Base-by-base conservation (phyloP, 2,329 filamentous ascomycete genomes). In the Stachybotrys echinatus region DNA sequence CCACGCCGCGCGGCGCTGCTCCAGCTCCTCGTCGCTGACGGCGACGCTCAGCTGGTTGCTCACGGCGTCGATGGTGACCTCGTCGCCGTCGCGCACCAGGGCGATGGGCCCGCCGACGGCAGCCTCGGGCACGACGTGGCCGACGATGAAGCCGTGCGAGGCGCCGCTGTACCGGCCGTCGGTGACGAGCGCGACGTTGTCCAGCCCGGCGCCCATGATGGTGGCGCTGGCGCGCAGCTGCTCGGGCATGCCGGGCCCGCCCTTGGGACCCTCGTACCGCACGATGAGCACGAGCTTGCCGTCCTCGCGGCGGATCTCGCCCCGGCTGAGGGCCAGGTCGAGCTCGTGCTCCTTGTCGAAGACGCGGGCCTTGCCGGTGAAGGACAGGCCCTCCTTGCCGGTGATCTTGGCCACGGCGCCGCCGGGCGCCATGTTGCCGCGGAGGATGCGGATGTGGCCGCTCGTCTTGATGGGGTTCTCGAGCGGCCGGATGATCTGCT, bases 321-420 rank as follows among this genome's bases (percentile, higher is more conserved):
- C 82, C 1, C 83, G 81, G 44, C 90, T 87, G 46, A 97, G 76
- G 0, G 92, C 91, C 0, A 76, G 71, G 65, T 95, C 84, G 42
- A 96, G 83, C 58, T 85, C 79, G 58, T 84, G 77, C 69, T 96
- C 92, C 62, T 94, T 92, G 69, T 96, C 76, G 67, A 94, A 97
- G 43, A 95, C 89, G 19, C 84, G 79, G 1, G 90, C 92, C 55
- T 83, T 83, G 45, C 92, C 92, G 0, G 78, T 85, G 69, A 97
- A 97, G 12, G 72, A 75, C 6, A 91, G 78, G 3, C 92, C 92
- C 68, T 97, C 92, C 67, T 96, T 96, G 34, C 92, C 92, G 0
- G 92, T 96, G 68, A 97, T 96, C 70, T 97, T 97, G 52, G 91
- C 92, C 2, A 97, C 92, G 1, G 92, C 88, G 31, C 92, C 92